Evolutionary conservation across 2,329 filamentous ascomycete genomes (phyloP).

Genomic region (Pseudocercospora pini-densiflorae): DNA sequence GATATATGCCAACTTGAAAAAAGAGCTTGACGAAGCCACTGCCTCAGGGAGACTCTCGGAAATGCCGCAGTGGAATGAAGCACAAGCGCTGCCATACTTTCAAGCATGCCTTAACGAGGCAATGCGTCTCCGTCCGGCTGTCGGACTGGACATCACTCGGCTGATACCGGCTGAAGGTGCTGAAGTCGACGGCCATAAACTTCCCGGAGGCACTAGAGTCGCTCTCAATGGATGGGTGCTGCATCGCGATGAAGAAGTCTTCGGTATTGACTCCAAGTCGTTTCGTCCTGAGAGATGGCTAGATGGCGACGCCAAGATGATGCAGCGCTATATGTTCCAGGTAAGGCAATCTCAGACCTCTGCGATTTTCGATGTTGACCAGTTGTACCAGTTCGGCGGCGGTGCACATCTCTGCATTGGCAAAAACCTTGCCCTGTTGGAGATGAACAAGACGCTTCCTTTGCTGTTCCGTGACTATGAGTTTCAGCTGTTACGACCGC

Average conservation of each 20-base stretch:
- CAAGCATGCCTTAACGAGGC: constrained; percentile 63
- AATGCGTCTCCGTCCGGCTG: constrained; percentile 61
- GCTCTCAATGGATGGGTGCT: constrained; percentile 62
- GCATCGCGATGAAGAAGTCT: constrained; percentile 48
- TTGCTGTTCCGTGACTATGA: constrained; percentile 58
- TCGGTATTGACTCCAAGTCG: constrained; percentile 22
- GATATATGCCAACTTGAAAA: constrained; percentile 54
- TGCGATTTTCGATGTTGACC: constrained; percentile 11
- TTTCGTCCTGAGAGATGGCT: constrained; percentile 31
- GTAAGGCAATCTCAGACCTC: constrained; percentile 40
- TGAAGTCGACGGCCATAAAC: constrained; percentile 55
- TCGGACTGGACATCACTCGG: constrained; percentile 60
- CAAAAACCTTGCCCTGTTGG: constrained; percentile 35
- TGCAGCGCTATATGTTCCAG: constrained; percentile 63
- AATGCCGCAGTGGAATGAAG: constrained; percentile 44
- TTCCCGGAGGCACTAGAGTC: constrained; percentile 58
- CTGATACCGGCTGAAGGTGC: constrained; percentile 57
- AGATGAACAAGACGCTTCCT: constrained; percentile 37
- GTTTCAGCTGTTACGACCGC: constrained; percentile 58
- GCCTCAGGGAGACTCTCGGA: constrained; percentile 29
- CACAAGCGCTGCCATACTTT: constrained; percentile 58
- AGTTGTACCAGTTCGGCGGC: constrained; percentile 28
- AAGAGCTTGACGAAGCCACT: constrained; percentile 42
- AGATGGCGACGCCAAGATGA: constrained; percentile 45
- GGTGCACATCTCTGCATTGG: constrained; percentile 34